These are phyloP conservation scores for Spathaspora sp. DNA, from an alignment of 805 yeast genomes.

Conservation along the genomic window DNA sequence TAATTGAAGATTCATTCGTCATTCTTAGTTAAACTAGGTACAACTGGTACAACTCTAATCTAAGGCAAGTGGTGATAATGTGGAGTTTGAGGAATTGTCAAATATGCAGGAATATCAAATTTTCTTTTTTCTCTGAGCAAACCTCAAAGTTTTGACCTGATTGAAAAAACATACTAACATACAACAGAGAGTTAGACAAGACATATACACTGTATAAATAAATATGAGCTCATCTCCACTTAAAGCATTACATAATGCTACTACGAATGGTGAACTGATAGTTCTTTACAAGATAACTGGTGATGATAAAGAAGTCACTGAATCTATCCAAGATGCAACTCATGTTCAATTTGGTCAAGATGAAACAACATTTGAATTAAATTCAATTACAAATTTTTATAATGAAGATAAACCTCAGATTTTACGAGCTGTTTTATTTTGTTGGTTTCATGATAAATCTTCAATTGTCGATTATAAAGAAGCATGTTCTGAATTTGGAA, in stretches of 20 bases:
- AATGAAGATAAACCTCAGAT: conserved; percentile 47
- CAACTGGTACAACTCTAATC: no score
- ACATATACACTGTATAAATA: neutral
- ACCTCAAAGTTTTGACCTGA: no score
- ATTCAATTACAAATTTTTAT: conserved; percentile 51
- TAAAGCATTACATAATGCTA: conserved; percentile 24
- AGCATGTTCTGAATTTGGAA: conserved; percentile 59
- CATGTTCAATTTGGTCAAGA: conserved; percentile 29
- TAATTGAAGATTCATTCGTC: neutral
- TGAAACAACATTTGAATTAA: conserved; percentile 27
- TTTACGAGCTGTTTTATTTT: conserved; percentile 63
- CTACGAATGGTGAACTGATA: conserved; percentile 20
- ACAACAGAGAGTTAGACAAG: neutral
- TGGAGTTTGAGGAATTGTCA: neutral
- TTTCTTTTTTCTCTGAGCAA: no score
- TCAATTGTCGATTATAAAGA: conserved; percentile 79
- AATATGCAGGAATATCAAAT: neutral
- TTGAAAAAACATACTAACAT: no score
- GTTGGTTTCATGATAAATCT: conserved; percentile 73
- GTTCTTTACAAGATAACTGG: conserved; percentile 14
- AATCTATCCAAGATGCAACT: conserved; percentile 32
- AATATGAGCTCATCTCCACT: conserved; percentile 13
- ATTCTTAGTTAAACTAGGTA: no score
- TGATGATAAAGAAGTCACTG: conserved; percentile 10
- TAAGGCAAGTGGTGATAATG: neutral